A percentile compares a stretch with the other conserved stretches of the same genome.
These are phyloP conservation scores for Agaricus blazei DNA, from an alignment of 768 basidiomycete genomes.

Conservation along the genomic window DNA sequence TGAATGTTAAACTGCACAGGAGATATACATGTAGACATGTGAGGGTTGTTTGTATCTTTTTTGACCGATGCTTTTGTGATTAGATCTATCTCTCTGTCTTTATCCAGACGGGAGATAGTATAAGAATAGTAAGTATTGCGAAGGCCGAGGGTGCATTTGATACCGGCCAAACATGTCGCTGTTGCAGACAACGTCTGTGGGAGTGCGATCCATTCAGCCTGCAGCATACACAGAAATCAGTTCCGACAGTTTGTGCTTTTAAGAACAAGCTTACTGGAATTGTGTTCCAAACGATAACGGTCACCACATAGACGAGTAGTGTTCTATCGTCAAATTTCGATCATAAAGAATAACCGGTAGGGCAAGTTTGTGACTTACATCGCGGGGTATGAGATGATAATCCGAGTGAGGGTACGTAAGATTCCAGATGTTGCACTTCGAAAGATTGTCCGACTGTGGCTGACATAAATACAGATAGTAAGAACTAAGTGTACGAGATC, in stretches of 20 bases:
- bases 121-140: constrained; percentile 21
- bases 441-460: neutral
- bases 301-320: constrained; percentile 14
- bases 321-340: constrained; percentile 12
- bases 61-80: neutral
- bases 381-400: constrained; percentile 21
- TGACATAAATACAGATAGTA: constrained; percentile 14
- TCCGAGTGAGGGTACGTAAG: constrained; percentile 19
- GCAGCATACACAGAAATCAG: neutral
- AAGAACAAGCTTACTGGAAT: constrained; percentile 13
- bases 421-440: neutral
- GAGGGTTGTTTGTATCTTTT: neutral
- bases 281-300: constrained; percentile 16
- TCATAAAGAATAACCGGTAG: neutral
- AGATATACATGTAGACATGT: too few relatives aligned
- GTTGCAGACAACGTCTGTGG: constrained; percentile 85
- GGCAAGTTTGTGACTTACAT: constrained; percentile 16
- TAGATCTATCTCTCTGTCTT: neutral
- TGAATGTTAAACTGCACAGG: too few relatives aligned
- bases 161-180: constrained; percentile 21
- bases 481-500: constrained; percentile 18
- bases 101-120: neutral
- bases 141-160: constrained; percentile 22
- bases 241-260: neutral
- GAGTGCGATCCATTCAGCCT: constrained; percentile 81